phyloP scores from a whole-genome alignment of 345 rosid genomes.

The Salix brachista region DNA sequence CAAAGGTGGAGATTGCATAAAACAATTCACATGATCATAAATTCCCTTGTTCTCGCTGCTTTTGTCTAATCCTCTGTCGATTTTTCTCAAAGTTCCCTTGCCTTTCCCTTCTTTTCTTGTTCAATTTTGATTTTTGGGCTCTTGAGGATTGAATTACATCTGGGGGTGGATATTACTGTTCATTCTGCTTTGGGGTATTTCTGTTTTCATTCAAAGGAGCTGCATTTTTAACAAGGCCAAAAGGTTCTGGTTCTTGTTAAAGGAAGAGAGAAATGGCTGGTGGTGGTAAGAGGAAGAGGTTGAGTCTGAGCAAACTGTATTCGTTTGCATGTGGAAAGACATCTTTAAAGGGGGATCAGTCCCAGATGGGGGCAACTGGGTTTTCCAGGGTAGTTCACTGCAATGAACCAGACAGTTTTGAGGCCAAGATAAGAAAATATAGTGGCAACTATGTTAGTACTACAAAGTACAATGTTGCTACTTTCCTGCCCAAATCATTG shows the following conservation, averaged over 20 bases:
- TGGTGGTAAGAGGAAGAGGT: slow-evolving; percentile 46
- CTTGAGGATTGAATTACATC: slow-evolving; percentile 5
- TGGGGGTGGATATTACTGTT: slow-evolving; percentile 7
- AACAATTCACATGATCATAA: neutral
- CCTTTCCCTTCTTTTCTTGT: neutral
- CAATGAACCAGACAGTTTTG: slow-evolving; percentile 66
- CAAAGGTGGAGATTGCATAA: neutral
- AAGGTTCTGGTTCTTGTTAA: neutral
- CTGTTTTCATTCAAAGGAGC: neutral
- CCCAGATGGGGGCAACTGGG: slow-evolving; percentile 78
- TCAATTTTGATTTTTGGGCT: neutral
- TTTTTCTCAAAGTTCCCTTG: slow-evolving; percentile 1
- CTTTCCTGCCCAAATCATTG: slow-evolving; percentile 86
- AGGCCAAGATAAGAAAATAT: slow-evolving; percentile 52
- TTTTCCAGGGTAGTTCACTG: slow-evolving; percentile 77
- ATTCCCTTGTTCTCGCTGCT: neutral
- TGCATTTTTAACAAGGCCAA: neutral
- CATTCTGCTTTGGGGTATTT: slow-evolving; percentile 1
- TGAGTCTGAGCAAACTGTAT: slow-evolving; percentile 70
- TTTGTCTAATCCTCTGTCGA: neutral
- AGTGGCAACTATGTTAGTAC: slow-evolving; percentile 59
- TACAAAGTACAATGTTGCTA: slow-evolving; percentile 68
- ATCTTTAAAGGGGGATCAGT: slow-evolving; percentile 59
- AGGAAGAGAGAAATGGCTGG: slow-evolving; percentile 41
- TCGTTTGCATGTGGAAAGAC: slow-evolving; percentile 55